Percentiles rank a stretch among this genome's conserved stretches.
Evolutionary conservation across 2,329 filamentous ascomycete species (phyloP).

Genomic region (Colletotrichum noveboracense): DNA sequence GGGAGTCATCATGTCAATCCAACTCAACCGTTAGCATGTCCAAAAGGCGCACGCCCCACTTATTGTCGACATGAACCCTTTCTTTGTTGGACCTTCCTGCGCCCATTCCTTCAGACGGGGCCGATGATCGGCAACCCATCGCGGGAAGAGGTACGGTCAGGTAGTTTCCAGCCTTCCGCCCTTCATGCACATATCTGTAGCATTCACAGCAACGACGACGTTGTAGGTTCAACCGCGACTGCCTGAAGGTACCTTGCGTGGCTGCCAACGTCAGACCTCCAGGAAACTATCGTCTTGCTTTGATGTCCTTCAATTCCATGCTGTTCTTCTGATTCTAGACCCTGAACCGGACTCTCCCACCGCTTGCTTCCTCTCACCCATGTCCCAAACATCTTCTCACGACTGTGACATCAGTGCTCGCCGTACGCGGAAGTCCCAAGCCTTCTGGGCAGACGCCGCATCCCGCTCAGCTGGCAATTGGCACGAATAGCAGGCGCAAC

Average conservation of each 20-base stretch:
- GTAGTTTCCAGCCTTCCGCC: background rate
- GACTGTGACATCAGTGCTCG: background rate
- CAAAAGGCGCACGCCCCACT: conserved; percentile 5
- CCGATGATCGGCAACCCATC: conserved; percentile 4
- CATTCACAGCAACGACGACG: background rate
- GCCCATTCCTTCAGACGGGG: background rate
- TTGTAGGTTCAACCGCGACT: background rate
- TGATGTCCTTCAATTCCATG: background rate
- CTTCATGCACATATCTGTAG: background rate
- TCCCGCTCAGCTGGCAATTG: background rate
- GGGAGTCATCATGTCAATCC: conserved; percentile 17
- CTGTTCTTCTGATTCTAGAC: background rate
- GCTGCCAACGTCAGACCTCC: background rate
- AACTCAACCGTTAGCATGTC: background rate
- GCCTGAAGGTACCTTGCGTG: background rate
- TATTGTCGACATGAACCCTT: background rate
- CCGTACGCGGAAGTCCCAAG: background rate
- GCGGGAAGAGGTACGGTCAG: background rate
- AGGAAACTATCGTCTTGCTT: background rate
- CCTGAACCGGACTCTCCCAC: background rate
- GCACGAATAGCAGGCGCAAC: background rate
- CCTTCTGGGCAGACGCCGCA: background rate
- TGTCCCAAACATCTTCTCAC: background rate
- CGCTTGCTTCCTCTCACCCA: background rate
- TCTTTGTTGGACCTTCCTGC: background rate